Conservation (phyloP, 2,329 filamentous ascomycete genomes). For the Nothophaeocryptopus gaeumannii region DNA sequence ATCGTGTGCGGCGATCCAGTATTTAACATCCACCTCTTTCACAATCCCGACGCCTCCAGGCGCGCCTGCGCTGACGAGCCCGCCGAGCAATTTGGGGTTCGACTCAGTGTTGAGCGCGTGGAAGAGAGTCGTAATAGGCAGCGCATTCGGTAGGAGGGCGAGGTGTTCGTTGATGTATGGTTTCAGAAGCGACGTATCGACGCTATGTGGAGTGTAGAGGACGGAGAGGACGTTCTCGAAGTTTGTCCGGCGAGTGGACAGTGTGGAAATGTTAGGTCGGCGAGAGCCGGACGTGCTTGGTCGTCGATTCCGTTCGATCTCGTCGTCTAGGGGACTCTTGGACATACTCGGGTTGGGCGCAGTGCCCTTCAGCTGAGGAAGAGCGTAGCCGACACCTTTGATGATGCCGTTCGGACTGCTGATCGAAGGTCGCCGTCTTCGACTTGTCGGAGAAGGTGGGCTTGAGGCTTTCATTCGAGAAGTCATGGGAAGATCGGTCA, state of each 20-base stretch:
- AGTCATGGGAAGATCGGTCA: constrained; percentile 35
- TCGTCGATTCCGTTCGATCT: background rate
- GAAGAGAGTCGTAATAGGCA: constrained; percentile 62
- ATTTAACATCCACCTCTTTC: constrained; percentile 50
- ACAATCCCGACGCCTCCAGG: constrained; percentile 59
- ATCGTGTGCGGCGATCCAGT: constrained; percentile 63
- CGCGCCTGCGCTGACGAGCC: constrained; percentile 56
- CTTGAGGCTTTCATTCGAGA: constrained; percentile 16
- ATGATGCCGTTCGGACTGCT: constrained; percentile 8
- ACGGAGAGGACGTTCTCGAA: constrained; percentile 52
- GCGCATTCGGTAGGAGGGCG: constrained; percentile 50
- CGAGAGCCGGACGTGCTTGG: constrained; percentile 6
- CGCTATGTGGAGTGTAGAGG: constrained; percentile 64
- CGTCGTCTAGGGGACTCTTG: background rate
- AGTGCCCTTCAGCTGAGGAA: background rate
- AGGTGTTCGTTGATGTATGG: constrained; percentile 59
- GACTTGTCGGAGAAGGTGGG: constrained; percentile 5
- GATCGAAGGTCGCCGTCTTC: constrained; percentile 9
- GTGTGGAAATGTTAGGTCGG: constrained; percentile 5
- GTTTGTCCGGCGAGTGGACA: constrained; percentile 12
- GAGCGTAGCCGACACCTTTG: constrained; percentile 1
- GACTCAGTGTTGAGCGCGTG: constrained; percentile 61
- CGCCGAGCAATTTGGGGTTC: constrained; percentile 62
- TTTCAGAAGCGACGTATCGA: constrained; percentile 53
- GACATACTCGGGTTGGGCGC: background rate